These are phyloP conservation scores for Epichloe aotearoae DNA, from an alignment of 2,329 filamentous ascomycete species.

Conservation along the genomic window DNA sequence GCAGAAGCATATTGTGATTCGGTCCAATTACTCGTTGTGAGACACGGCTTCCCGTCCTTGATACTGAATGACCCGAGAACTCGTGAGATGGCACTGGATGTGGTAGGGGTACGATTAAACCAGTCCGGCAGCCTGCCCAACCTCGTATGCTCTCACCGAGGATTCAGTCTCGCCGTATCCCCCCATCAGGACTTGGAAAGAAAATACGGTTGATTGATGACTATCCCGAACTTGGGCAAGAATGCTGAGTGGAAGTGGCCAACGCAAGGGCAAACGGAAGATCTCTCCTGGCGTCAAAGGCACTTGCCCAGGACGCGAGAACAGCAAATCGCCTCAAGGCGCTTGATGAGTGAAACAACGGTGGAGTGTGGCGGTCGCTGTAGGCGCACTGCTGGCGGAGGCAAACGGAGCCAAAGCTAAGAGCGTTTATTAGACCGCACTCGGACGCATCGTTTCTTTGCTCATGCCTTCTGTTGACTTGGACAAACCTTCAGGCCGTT, in stretches of 20 bases:
- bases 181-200: too few species aligned
- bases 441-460: too few species aligned
- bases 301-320: not conserved
- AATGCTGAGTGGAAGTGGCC: too few species aligned
- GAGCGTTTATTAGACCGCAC: too few species aligned
- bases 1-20: not conserved
- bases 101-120: not conserved
- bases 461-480: too few species aligned
- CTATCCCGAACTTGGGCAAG: too few species aligned
- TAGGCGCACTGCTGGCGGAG: not conserved
- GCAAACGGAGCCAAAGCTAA: too few species aligned
- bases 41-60: not conserved
- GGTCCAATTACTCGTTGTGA: not conserved
- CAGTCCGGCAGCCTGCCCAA: too few species aligned
- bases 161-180: too few species aligned
- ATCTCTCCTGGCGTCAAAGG: not conserved
- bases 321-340: too few species aligned
- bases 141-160: too few species aligned
- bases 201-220: too few species aligned
- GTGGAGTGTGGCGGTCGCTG: not conserved
- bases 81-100: not conserved
- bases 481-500: not conserved
- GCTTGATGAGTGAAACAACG: not conserved
- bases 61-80: not conserved
- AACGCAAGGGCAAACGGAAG: slow-evolving; percentile 1